Percentiles rank a stretch among this genome's conserved stretches.
Evolutionary conservation across 805 yeast genomes (phyloP).

Genomic region (Schwanniomyces pseudopolymorphus): DNA sequence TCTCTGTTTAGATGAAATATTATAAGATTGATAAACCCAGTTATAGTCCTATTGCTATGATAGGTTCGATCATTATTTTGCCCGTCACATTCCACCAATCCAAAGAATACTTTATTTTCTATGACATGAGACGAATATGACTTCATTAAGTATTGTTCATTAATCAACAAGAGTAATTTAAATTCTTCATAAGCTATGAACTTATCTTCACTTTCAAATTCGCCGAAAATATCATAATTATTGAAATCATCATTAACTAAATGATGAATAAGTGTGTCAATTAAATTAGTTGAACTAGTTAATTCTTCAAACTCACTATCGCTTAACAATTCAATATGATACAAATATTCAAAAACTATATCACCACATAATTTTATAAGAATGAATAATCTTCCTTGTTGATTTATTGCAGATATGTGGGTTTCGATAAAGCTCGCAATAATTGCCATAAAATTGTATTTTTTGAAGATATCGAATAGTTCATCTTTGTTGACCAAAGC

Average conservation of each 20-base stretch:
- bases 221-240: constrained; percentile 33
- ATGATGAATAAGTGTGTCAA: constrained; percentile 27
- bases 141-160: constrained; percentile 84
- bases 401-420: constrained; percentile 20
- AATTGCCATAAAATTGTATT: constrained; percentile 26
- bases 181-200: constrained; percentile 59
- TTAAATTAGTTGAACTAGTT: constrained; percentile 24
- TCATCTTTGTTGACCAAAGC: constrained; percentile 11
- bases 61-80: constrained; percentile 16
- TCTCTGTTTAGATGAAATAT: constrained; percentile 70
- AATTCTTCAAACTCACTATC: constrained; percentile 34
- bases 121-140: constrained; percentile 26
- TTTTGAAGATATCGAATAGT: constrained; percentile 19
- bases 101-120: constrained; percentile 55
- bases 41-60: constrained; percentile 34
- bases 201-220: constrained; percentile 54
- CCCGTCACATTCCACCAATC: constrained; percentile 43
- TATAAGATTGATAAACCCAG: constrained; percentile 65
- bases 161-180: constrained; percentile 68
- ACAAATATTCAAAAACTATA: constrained; percentile 41
- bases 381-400: constrained; percentile 25
- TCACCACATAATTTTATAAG: constrained; percentile 40
- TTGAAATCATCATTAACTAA: constrained; percentile 35
- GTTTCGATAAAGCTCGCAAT: constrained; percentile 29
- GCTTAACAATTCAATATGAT: constrained; percentile 30